A percentile compares a stretch with the other conserved stretches of the same genome.
Evolutionary conservation across 345 rosid species (phyloP).

Genomic region (Gossypium herbaceum): DNA sequence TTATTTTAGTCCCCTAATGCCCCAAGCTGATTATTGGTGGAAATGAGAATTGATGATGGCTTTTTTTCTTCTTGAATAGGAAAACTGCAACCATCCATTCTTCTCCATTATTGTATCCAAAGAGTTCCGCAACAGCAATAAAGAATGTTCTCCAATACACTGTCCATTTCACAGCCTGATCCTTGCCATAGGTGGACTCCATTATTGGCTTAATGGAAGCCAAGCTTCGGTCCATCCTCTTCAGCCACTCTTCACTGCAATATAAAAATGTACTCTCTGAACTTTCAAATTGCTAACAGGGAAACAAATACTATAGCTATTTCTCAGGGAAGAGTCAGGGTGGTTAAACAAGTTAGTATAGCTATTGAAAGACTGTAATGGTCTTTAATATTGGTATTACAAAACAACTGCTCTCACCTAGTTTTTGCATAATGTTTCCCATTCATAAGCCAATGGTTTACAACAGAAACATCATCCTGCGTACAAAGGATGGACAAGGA

Average conservation of each 20-base stretch:
- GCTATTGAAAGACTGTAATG: not conserved
- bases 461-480: slow-evolving; percentile 70
- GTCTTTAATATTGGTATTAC: not conserved
- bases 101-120: slow-evolving; percentile 74
- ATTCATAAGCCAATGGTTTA: slow-evolving; percentile 72
- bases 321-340: not conserved
- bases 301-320: not conserved
- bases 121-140: slow-evolving; percentile 79
- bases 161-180: slow-evolving; percentile 72
- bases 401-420: slow-evolving; percentile 35
- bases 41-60: not conserved
- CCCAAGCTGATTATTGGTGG: not conserved
- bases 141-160: slow-evolving; percentile 90
- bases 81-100: slow-evolving; percentile 86
- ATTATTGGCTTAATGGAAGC: slow-evolving; percentile 54
- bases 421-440: slow-evolving; percentile 86
- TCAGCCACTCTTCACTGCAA: slow-evolving; percentile 82
- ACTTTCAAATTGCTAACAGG: not conserved
- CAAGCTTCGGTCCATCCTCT: slow-evolving; percentile 66
- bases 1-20: too few species aligned
- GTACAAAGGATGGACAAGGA: not conserved
- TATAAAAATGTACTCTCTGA: not conserved
- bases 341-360: not conserved
- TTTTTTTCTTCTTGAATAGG: slow-evolving; percentile 74
- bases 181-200: slow-evolving; percentile 78